These are phyloP conservation scores for Neurospora intermedia DNA, from an alignment of 495 filamentous ascomycete genomes.

Conservation along the genomic window DNA sequence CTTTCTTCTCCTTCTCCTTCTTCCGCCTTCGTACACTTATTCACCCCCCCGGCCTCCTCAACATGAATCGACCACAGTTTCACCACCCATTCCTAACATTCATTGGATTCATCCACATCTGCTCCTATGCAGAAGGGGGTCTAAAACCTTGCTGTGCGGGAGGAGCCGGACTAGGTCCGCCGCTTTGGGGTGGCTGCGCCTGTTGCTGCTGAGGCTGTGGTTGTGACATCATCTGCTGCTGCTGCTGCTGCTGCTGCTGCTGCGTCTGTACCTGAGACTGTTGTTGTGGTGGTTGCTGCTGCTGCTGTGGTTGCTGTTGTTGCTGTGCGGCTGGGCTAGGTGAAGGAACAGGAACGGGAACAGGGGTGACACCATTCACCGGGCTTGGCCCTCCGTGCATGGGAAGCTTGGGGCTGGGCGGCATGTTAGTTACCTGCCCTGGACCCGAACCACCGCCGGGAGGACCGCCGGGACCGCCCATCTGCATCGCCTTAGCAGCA, in stretches of 20 bases:
- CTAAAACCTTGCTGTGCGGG: background rate
- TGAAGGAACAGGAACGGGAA: constrained; percentile 5
- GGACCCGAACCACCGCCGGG: background rate
- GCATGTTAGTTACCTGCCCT: constrained; percentile 7
- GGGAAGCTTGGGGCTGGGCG: constrained; percentile 11
- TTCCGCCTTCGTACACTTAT: background rate
- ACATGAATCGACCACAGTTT: background rate
- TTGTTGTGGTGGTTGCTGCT: background rate
- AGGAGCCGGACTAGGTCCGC: background rate
- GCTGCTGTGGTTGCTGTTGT: background rate
- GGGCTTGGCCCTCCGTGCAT: background rate
- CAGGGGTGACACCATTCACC: constrained; percentile 5
- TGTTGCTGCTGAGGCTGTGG: background rate
- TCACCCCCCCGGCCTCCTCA: background rate
- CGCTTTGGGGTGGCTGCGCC: background rate
- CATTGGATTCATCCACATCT: background rate
- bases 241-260: background rate
- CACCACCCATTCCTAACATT: background rate
- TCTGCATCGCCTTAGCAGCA: constrained; percentile 25
- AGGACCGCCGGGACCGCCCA: constrained; percentile 1
- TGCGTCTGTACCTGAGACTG: background rate
- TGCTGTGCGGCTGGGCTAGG: background rate
- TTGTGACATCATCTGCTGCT: background rate
- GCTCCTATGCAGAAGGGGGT: background rate
- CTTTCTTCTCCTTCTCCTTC: background rate